Conservation (phyloP, 2,329 filamentous ascomycete species). For the Cytospora chrysosperma region DNA sequence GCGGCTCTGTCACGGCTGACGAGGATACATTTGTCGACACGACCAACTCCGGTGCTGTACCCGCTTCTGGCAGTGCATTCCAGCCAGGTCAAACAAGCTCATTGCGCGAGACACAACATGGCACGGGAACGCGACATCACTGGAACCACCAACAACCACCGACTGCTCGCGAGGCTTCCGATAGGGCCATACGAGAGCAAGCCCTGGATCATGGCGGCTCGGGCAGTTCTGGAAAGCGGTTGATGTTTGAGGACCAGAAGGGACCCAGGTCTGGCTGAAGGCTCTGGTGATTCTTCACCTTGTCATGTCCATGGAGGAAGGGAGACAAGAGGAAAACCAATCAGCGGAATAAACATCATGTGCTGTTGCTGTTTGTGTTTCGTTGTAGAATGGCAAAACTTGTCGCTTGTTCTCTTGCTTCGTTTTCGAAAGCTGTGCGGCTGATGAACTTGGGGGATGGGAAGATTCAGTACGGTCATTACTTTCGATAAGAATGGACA, state of each 20-base stretch:
- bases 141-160: slow-evolving; percentile 34
- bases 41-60: slow-evolving; percentile 57
- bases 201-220: slow-evolving; percentile 47
- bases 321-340: background rate
- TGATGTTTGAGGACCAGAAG: slow-evolving; percentile 58
- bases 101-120: slow-evolving; percentile 36
- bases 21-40: slow-evolving; percentile 63
- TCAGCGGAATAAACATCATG: background rate
- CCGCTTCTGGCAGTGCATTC: slow-evolving; percentile 37
- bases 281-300: slow-evolving; percentile 12
- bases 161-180: slow-evolving; percentile 54
- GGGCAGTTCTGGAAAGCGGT: slow-evolving; percentile 48
- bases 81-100: slow-evolving; percentile 39
- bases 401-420: background rate
- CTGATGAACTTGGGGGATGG: background rate
- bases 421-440: background rate
- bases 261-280: background rate
- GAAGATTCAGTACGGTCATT: background rate
- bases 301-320: background rate
- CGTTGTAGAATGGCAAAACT: background rate
- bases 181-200: slow-evolving; percentile 62
- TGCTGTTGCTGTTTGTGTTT: background rate
- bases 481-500: background rate
- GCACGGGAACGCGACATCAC: slow-evolving; percentile 24
- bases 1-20: slow-evolving; percentile 36